These are phyloP conservation scores for Aspergillus pseudonomiae DNA, from an alignment of 2,329 filamentous ascomycete species.

Conservation along the genomic window DNA sequence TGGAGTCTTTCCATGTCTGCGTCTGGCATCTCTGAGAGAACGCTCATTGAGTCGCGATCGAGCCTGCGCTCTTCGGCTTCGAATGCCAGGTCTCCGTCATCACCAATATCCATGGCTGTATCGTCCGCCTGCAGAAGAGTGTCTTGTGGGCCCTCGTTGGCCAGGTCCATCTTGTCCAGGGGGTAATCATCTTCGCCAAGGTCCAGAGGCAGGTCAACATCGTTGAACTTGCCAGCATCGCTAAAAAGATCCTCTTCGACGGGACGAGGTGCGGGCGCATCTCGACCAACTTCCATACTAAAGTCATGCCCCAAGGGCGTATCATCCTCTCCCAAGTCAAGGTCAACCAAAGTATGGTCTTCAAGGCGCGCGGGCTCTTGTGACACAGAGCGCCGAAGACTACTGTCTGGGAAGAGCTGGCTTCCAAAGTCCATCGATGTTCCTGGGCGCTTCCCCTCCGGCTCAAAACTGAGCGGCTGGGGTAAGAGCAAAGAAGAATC, in stretches of 20 bases:
- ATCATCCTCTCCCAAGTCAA: slow-evolving; percentile 67
- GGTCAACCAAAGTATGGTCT: slow-evolving; percentile 72
- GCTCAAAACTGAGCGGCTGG: slow-evolving; percentile 61
- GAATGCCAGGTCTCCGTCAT: slow-evolving; percentile 59
- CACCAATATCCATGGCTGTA: slow-evolving; percentile 48
- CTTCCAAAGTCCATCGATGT: slow-evolving; percentile 63
- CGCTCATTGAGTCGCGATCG: slow-evolving; percentile 65
- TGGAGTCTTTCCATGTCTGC: slow-evolving; percentile 52
- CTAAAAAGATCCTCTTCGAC: slow-evolving; percentile 58
- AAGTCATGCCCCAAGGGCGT: slow-evolving; percentile 67
- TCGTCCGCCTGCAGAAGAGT: slow-evolving; percentile 62
- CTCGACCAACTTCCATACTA: slow-evolving; percentile 88
- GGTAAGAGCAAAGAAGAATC: slow-evolving; percentile 84
- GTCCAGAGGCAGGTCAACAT: slow-evolving; percentile 55
- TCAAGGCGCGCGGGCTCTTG: slow-evolving; percentile 60
- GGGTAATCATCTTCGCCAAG: slow-evolving; percentile 51
- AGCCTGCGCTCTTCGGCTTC: slow-evolving; percentile 52
- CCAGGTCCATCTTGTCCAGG: slow-evolving; percentile 41
- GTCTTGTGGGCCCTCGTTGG: slow-evolving; percentile 41
- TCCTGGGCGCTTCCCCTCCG: slow-evolving; percentile 38
- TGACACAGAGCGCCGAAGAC: slow-evolving; percentile 48
- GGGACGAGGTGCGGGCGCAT: slow-evolving; percentile 70
- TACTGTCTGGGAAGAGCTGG: slow-evolving; percentile 75
- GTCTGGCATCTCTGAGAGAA: slow-evolving; percentile 59
- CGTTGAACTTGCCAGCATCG: slow-evolving; percentile 67